Evolutionary conservation across 139 green algal species (phyloP).

Genomic region (Auxenochlorella pyrenoidosa): DNA sequence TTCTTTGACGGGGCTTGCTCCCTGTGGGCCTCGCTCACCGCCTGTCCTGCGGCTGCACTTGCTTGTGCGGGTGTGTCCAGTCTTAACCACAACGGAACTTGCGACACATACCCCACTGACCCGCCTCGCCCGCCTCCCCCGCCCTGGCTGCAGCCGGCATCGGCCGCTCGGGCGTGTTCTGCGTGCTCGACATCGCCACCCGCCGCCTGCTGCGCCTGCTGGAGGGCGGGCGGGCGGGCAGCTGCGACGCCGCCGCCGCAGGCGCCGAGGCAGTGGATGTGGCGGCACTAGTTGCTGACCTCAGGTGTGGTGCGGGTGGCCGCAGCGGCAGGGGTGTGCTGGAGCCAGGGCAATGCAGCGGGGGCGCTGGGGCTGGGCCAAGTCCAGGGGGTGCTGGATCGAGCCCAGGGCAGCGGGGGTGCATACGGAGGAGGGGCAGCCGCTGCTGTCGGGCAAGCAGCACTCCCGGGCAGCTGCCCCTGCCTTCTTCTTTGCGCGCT

Average conservation of each 20-base stretch:
- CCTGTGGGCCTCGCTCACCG: too few relatives aligned
- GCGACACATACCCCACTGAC: too few relatives aligned
- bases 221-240: not conserved
- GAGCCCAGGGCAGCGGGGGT: not conserved
- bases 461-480: too few relatives aligned
- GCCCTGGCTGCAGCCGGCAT: constrained; percentile 73
- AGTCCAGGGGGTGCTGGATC: too few relatives aligned
- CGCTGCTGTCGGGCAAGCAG: too few relatives aligned
- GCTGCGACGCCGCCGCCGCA: not conserved
- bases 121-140: not conserved
- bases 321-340: not conserved
- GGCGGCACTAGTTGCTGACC: not conserved
- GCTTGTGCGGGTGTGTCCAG: too few relatives aligned
- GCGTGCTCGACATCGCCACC: constrained; percentile 80
- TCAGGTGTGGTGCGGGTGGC: not conserved
- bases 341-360: not conserved
- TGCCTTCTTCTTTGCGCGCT: too few relatives aligned
- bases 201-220: constrained; percentile 61
- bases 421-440: not conserved
- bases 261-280: not conserved
- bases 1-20: too few relatives aligned
- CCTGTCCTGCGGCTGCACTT: too few relatives aligned
- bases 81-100: too few relatives aligned
- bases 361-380: too few relatives aligned
- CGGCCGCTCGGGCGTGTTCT: constrained; percentile 87